Evolutionary conservation across 345 rosid species (phyloP).

Genomic region (Trapa bicornis): DNA sequence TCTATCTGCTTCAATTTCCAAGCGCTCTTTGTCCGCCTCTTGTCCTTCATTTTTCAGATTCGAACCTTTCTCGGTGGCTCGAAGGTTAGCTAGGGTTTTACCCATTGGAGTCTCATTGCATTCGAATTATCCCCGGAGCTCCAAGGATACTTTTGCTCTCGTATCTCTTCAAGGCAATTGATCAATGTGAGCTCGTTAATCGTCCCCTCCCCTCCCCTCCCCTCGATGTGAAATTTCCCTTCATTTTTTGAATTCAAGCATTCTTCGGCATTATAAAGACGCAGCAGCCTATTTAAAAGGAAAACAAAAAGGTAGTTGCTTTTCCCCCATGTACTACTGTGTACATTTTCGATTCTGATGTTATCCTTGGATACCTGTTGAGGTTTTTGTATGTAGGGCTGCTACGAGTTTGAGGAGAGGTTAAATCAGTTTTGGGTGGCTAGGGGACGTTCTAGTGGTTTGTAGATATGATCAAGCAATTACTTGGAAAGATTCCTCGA

Average conservation of each 20-base stretch:
- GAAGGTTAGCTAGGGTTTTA: background rate
- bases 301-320: background rate
- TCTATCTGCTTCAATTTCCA: background rate
- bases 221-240: background rate
- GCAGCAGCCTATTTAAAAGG: background rate
- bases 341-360: background rate
- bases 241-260: background rate
- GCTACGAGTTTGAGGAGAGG: background rate
- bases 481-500: constrained; percentile 73
- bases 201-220: background rate
- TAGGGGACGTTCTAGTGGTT: background rate
- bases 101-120: background rate
- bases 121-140: background rate
- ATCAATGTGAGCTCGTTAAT: constrained; percentile 4
- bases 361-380: no score
- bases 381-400: background rate
- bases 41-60: background rate
- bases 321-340: background rate
- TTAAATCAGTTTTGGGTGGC: background rate
- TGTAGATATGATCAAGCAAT: constrained; percentile 55
- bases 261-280: background rate
- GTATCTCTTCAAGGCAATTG: background rate
- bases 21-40: background rate
- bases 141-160: background rate
- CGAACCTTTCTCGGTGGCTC: background rate